Percentiles rank a stretch among this genome's conserved stretches.
phyloP scores from a whole-genome alignment of 192 early-diverging fungal species.

The Gamsiella multidivaricata region DNA sequence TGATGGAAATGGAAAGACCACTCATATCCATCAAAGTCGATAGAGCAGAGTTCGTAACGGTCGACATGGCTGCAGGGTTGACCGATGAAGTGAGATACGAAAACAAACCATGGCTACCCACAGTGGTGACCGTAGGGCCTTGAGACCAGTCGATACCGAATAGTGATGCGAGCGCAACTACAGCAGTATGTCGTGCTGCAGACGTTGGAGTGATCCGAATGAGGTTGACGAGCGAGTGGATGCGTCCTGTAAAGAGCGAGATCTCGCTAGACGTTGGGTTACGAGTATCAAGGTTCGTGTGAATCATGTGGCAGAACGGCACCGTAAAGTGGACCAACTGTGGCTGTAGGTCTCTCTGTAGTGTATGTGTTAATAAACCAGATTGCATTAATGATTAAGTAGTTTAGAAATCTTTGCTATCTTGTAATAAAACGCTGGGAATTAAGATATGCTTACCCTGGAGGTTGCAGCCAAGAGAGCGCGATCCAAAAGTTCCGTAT shows the following conservation, averaged over 20 bases:
- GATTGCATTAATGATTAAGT: no score
- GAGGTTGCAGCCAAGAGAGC: conserved; percentile 23
- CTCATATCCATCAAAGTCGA: conserved; percentile 37
- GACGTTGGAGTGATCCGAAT: conserved; percentile 47
- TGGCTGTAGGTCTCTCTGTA: conserved; percentile 39
- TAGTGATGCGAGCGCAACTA: conserved; percentile 32
- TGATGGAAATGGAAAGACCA: conserved; percentile 33
- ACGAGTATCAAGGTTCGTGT: conserved; percentile 42
- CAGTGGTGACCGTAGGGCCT: conserved; percentile 26
- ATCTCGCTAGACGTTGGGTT: conserved; percentile 45
- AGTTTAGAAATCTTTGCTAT: no score
- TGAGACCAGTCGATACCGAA: conserved; percentile 45
- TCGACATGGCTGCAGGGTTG: conserved; percentile 18
- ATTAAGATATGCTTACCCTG: conserved; percentile 13
- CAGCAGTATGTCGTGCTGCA: conserved; percentile 46
- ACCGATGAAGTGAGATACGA: conserved; percentile 28
- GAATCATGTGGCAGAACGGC: conserved; percentile 48
- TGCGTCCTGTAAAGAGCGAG: conserved; percentile 39
- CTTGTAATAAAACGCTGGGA: no score
- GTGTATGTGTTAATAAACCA: no score
- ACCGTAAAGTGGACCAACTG: conserved; percentile 49
- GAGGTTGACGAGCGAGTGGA: conserved; percentile 49
- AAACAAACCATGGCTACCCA: conserved; percentile 36
- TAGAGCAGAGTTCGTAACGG: conserved; percentile 35
- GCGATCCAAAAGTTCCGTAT: conserved; percentile 30